Conservation (phyloP, 1,284 basidiomycete genomes). For the Kwoniella shivajii region DNA sequence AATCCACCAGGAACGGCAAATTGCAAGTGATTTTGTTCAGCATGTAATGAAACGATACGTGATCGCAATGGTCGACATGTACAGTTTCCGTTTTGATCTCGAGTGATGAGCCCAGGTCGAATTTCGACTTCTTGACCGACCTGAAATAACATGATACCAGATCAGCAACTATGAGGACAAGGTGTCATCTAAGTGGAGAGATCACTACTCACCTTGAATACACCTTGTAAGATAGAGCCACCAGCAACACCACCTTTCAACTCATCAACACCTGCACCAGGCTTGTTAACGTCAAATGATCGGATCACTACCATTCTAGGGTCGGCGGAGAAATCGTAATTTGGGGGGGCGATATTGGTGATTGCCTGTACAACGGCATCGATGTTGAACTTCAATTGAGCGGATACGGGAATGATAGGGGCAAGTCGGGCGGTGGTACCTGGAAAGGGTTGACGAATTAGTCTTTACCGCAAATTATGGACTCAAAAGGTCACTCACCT, state of each 20-base stretch:
- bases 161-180: neutral
- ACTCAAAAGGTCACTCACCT: constrained; percentile 61
- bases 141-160: constrained; percentile 15
- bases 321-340: constrained; percentile 87
- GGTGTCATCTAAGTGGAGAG: neutral
- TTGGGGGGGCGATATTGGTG: constrained; percentile 90
- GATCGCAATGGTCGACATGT: constrained; percentile 93
- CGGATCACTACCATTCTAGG: constrained; percentile 96
- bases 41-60: constrained; percentile 85
- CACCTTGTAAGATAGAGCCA: constrained; percentile 91
- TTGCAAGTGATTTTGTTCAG: constrained; percentile 90
- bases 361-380: constrained; percentile 99
- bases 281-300: constrained; percentile 99
- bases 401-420: constrained; percentile 97
- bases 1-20: constrained; percentile 97
- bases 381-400: constrained; percentile 98
- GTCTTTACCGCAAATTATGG: neutral
- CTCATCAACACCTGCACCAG: constrained; percentile 94
- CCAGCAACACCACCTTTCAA: constrained; percentile 98
- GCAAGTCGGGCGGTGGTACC: constrained; percentile 96
- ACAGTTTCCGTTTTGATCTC: constrained; percentile 87
- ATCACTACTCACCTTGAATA: constrained; percentile 62
- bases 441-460: constrained; percentile 42
- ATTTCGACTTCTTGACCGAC: constrained; percentile 96
- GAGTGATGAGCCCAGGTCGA: constrained; percentile 93